phyloP scores from a whole-genome alignment of 108 stramenopile genomes.

The Epipyxis sp. region DNA sequence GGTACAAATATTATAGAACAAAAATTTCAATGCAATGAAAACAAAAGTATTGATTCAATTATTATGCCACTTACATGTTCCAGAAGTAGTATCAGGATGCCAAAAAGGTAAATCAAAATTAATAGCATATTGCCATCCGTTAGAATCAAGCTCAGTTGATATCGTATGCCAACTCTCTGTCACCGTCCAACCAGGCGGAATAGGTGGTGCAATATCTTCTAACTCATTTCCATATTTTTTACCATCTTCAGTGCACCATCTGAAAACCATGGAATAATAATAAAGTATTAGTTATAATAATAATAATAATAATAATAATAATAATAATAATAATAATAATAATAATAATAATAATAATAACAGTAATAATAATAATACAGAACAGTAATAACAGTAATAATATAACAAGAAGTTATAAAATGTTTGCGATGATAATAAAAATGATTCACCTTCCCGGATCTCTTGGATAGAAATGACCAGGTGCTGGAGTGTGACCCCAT shows the following conservation, averaged over 20 bases:
- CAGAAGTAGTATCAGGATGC: not conserved
- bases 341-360: no score
- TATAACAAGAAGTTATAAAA: no score
- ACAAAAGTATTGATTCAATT: no score
- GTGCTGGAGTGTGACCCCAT: not conserved
- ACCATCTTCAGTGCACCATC: not conserved
- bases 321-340: no score
- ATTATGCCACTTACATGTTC: not conserved
- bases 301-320: no score
- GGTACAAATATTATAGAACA: no score
- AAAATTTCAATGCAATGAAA: not conserved
- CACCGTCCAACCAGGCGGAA: constrained; percentile 4
- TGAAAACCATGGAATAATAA: no score
- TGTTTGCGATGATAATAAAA: no score
- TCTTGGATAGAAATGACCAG: not conserved
- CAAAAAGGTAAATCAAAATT: not conserved
- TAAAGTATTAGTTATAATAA: no score
- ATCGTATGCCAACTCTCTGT: not conserved
- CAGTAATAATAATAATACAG: no score
- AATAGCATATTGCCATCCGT: constrained; percentile 12
- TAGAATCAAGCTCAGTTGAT: not conserved
- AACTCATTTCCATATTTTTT: not conserved
- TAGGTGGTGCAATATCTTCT: not conserved
- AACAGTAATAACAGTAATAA: no score
- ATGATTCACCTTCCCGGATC: no score